Conservation (phyloP, 2,329 filamentous ascomycete species). For the Ophiostoma piceae region DNA sequence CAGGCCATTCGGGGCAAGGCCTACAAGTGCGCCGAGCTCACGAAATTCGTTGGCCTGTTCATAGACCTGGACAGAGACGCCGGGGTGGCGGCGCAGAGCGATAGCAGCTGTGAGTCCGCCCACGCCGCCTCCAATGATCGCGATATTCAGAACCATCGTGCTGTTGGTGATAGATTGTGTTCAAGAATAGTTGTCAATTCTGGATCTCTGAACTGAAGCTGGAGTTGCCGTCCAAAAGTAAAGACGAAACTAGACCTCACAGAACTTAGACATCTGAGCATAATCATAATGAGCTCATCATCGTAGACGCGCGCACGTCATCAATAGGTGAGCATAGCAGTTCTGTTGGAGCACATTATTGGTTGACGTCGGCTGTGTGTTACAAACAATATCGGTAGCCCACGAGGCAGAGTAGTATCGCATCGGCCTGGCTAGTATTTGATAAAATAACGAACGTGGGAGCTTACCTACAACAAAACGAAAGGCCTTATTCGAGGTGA, state of each 20-base stretch:
- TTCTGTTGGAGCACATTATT: not conserved
- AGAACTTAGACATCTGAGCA: not conserved
- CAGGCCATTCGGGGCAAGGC: not conserved
- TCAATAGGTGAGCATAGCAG: not conserved
- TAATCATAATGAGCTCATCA: not conserved
- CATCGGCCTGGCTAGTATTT: not conserved
- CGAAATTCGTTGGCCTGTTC: slow-evolving; percentile 17
- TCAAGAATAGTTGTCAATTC: not conserved
- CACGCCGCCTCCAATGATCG: not conserved
- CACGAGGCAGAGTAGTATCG: not conserved
- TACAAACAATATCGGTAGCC: not conserved
- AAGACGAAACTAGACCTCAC: not conserved
- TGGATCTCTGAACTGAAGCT: too few relatives aligned
- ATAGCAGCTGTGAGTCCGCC: not conserved
- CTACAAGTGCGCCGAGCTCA: slow-evolving; percentile 20
- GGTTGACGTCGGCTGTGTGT: not conserved
- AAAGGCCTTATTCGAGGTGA: not conserved
- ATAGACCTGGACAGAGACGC: slow-evolving; percentile 21
- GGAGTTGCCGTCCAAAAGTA: too few relatives aligned
- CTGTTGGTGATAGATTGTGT: not conserved
- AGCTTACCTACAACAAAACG: not conserved
- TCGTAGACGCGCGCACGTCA: not conserved
- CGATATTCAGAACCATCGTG: not conserved
- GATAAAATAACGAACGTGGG: not conserved
- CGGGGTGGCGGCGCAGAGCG: slow-evolving; percentile 19